Percentiles rank a stretch among this genome's conserved stretches.
These are phyloP conservation scores for Nicotiana attenuata DNA, from an alignment of 257 asterid genomes.

Conservation along the genomic window DNA sequence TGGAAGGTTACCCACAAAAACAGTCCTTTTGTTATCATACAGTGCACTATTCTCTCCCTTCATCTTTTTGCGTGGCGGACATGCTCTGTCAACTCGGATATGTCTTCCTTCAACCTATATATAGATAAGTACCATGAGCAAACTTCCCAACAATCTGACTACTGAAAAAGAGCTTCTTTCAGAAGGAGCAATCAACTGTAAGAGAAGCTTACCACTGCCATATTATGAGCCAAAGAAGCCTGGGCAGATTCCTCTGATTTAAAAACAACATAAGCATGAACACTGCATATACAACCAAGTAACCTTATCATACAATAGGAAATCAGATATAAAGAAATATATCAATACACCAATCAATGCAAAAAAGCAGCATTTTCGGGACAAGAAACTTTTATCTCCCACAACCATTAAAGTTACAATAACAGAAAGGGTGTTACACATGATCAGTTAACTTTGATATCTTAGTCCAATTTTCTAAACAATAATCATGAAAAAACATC, in stretches of 20 bases:
- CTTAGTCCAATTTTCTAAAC: neutral
- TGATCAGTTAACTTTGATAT: neutral
- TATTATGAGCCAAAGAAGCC: slow-evolving; percentile 76
- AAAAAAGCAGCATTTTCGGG: neutral
- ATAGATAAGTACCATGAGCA: slow-evolving; percentile 14
- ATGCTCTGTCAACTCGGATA: slow-evolving; percentile 93
- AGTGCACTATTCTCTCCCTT: slow-evolving; percentile 61
- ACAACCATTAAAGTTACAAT: neutral
- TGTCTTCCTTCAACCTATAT: slow-evolving; percentile 83
- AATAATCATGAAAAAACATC: neutral
- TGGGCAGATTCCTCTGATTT: slow-evolving; percentile 81
- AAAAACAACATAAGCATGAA: slow-evolving; percentile 85
- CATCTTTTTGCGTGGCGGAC: slow-evolving; percentile 96
- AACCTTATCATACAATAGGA: neutral
- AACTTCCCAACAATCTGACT: neutral
- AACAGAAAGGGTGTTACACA: neutral
- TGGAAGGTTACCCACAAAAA: slow-evolving; percentile 91
- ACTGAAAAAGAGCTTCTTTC: neutral
- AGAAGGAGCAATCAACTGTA: neutral
- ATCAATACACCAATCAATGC: neutral
- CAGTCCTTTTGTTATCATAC: slow-evolving; percentile 76
- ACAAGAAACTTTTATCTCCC: neutral
- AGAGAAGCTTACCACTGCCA: slow-evolving; percentile 70
- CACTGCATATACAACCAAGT: slow-evolving; percentile 47
- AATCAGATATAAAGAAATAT: neutral